Percentiles rank a stretch among this genome's conserved stretches.
These are phyloP conservation scores for Taiozyma onychis DNA, from an alignment of 1,139 yeast genomes.

Conservation along the genomic window DNA sequence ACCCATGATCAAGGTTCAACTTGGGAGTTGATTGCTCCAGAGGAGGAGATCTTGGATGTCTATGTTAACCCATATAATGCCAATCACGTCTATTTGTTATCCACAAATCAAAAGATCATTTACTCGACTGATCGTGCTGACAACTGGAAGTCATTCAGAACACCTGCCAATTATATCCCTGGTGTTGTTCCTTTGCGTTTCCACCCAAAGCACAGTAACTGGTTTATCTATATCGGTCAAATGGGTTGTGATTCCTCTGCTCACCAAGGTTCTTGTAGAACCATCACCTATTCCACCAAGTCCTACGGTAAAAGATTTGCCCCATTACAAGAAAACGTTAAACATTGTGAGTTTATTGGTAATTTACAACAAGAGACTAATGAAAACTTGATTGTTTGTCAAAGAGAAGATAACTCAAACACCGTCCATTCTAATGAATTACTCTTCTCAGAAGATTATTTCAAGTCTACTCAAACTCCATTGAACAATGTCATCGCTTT, in stretches of 20 bases:
- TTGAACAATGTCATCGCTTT: slow-evolving; percentile 57
- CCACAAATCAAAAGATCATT: slow-evolving; percentile 46
- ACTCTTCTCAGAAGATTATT: slow-evolving; percentile 51
- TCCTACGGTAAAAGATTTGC: slow-evolving; percentile 65
- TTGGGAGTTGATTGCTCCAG: slow-evolving; percentile 48
- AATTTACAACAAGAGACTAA: slow-evolving; percentile 40
- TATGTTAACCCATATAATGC: slow-evolving; percentile 57
- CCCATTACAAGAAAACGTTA: slow-evolving; percentile 46
- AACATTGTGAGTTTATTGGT: slow-evolving; percentile 63
- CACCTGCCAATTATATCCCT: slow-evolving; percentile 47
- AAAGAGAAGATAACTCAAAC: slow-evolving; percentile 33
- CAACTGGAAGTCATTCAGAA: slow-evolving; percentile 39
- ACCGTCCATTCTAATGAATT: slow-evolving; percentile 34
- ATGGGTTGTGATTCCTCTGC: slow-evolving; percentile 53
- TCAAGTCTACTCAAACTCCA: slow-evolving; percentile 27
- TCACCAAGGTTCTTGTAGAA: slow-evolving; percentile 40
- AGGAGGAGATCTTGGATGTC: slow-evolving; percentile 48
- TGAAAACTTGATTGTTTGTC: slow-evolving; percentile 60
- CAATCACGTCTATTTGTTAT: slow-evolving; percentile 58
- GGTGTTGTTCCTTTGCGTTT: slow-evolving; percentile 43
- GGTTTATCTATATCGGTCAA: slow-evolving; percentile 68
- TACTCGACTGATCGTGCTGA: slow-evolving; percentile 68
- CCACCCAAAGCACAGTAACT: slow-evolving; percentile 49
- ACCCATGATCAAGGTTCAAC: slow-evolving; percentile 73
- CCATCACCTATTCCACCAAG: slow-evolving; percentile 54